Evolutionary conservation across 805 yeast species (phyloP).

Genomic region (Brettanomyces sp.): DNA sequence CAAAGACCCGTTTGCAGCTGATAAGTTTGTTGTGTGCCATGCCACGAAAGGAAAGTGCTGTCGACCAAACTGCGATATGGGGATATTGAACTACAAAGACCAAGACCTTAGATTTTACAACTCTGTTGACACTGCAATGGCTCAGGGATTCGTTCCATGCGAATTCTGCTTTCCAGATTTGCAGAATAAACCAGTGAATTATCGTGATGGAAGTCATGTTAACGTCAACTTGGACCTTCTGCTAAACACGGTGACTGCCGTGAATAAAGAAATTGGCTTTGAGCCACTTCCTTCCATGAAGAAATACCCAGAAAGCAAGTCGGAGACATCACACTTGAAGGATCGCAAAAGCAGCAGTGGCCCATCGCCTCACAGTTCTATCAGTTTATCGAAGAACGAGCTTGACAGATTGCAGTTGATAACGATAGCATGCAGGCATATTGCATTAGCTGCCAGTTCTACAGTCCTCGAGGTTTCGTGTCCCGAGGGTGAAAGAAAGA

Average conservation of each 20-base stretch:
- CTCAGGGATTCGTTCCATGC: constrained; percentile 42
- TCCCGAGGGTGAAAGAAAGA: background rate
- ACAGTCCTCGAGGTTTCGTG: constrained; percentile 5
- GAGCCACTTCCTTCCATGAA: constrained; percentile 41
- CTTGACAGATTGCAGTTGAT: constrained; percentile 61
- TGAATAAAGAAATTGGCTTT: constrained; percentile 52
- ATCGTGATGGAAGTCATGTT: constrained; percentile 23
- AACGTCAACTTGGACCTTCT: constrained; percentile 37
- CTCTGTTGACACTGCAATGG: constrained; percentile 31
- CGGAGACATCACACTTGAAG: too few species aligned
- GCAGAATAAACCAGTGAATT: constrained; percentile 9
- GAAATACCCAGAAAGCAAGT: constrained; percentile 28
- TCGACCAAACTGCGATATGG: constrained; percentile 58
- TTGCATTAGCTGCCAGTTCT: constrained; percentile 60
- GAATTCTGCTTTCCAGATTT: constrained; percentile 40
- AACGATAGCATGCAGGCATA: constrained; percentile 74
- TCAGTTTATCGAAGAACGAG: constrained; percentile 44
- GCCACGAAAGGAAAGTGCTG: constrained; percentile 37
- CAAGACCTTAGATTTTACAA: constrained; percentile 38
- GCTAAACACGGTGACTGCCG: constrained; percentile 39
- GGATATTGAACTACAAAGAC: constrained; percentile 31
- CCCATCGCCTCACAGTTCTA: constrained; percentile 2
- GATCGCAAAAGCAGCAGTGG: too few species aligned
- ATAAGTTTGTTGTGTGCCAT: constrained; percentile 45
- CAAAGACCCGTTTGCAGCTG: constrained; percentile 57